Evolutionary conservation across 2,329 filamentous ascomycete genomes (phyloP).

Genomic region (Fusarium cicatricum): DNA sequence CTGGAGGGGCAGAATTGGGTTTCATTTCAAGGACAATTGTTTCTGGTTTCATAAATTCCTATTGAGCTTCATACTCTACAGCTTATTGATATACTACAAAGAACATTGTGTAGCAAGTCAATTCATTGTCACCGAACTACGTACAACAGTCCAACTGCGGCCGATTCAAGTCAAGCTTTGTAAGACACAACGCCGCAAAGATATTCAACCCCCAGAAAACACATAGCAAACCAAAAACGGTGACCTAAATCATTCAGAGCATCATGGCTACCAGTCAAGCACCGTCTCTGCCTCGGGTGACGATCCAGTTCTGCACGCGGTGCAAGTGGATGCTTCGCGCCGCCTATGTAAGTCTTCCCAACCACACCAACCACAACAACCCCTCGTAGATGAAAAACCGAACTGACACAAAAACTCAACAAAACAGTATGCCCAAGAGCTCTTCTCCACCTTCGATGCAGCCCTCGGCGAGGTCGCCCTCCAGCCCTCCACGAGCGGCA

Average conservation of each 20-base stretch:
- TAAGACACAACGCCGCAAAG: background rate
- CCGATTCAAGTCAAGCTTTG: background rate
- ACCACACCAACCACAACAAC: background rate
- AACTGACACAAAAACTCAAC: background rate
- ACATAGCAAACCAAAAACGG: conserved; percentile 3
- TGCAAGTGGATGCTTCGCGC: conserved; percentile 92
- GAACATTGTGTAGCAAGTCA: too few relatives aligned
- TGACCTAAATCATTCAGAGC: background rate
- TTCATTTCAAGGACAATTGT: too few relatives aligned
- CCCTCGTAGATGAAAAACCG: too few relatives aligned
- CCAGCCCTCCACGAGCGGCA: conserved; percentile 83
- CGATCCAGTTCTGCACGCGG: conserved; percentile 93
- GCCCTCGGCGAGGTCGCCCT: conserved; percentile 87
- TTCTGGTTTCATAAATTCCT: too few relatives aligned
- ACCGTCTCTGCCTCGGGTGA: conserved; percentile 68
- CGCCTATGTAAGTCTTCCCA: conserved; percentile 72
- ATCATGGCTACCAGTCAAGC: conserved; percentile 23
- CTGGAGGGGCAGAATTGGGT: conserved; percentile 14
- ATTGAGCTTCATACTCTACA: too few relatives aligned
- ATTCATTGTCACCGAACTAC: too few relatives aligned
- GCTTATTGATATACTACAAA: too few relatives aligned
- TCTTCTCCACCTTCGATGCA: conserved; percentile 90
- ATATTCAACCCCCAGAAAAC: background rate
- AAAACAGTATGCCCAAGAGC: conserved; percentile 85
- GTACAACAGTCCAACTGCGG: background rate